A percentile compares a stretch with the other conserved stretches of the same genome.
Evolutionary conservation across 768 basidiomycete species (phyloP).

Genomic region (Auricularia sp.): DNA sequence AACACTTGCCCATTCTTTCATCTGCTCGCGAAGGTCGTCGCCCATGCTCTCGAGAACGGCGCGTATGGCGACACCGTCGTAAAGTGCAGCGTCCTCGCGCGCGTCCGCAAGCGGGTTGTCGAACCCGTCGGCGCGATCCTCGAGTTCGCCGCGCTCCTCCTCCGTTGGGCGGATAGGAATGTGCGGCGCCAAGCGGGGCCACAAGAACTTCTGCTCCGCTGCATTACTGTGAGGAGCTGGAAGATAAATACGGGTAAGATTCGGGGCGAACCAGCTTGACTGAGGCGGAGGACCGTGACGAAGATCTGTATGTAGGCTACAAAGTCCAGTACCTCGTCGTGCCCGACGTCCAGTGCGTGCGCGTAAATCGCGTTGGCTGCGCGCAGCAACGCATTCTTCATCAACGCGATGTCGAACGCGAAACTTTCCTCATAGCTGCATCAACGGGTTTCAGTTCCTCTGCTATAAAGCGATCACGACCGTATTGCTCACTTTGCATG

Average conservation of each 20-base stretch:
- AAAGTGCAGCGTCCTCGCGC: neutral
- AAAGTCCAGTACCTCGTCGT: neutral
- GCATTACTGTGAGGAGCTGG: neutral
- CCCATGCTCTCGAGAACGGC: neutral
- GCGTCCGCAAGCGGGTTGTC: neutral
- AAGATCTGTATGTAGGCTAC: neutral
- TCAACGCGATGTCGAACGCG: neutral
- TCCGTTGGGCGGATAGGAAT: neutral
- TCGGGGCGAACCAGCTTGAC: neutral
- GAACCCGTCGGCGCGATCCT: neutral
- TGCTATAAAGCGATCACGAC: neutral
- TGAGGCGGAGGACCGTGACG: neutral
- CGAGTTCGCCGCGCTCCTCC: neutral
- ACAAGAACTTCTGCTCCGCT: neutral
- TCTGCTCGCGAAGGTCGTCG: neutral
- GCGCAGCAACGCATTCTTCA: neutral
- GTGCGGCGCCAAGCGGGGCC: neutral
- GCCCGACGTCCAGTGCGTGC: neutral
- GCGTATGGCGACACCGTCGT: neutral
- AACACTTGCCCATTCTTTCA: neutral
- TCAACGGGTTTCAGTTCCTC: neutral
- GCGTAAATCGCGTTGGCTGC: neutral
- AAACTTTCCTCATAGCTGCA: too few species aligned
- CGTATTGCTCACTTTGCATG: neutral
- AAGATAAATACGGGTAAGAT: neutral